These are phyloP conservation scores for Rubia peregrina DNA, from an alignment of 305 asterid species.

Conservation along the genomic window DNA sequence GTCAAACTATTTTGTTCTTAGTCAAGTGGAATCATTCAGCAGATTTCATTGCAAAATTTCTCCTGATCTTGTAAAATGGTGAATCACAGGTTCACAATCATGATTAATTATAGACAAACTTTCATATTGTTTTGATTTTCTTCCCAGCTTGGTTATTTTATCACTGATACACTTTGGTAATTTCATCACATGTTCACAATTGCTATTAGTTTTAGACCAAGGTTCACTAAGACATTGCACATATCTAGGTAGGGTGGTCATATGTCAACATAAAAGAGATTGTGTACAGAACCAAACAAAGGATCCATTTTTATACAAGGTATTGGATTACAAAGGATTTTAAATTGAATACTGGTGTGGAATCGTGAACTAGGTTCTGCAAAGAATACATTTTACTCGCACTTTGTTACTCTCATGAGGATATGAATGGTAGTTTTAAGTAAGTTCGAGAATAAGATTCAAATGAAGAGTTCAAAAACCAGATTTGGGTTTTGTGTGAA, in stretches of 20 bases:
- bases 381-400: neutral
- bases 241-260: neutral
- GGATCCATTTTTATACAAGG: slow-evolving; percentile 4
- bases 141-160: neutral
- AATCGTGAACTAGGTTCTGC: neutral
- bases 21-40: neutral
- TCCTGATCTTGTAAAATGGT: neutral
- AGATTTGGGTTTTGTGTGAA: neutral
- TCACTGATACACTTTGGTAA: neutral
- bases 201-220: neutral
- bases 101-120: neutral
- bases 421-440: neutral
- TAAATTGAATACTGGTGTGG: neutral
- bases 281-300: neutral
- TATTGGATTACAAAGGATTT: neutral
- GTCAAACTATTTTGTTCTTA: slow-evolving; percentile 14
- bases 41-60: neutral
- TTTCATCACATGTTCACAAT: neutral
- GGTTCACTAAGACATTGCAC: neutral
- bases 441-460: neutral
- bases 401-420: neutral
- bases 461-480: neutral
- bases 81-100: neutral
- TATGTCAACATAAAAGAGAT: neutral
- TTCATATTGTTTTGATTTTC: neutral